A percentile compares a stretch with the other conserved stretches of the same genome.
These are phyloP conservation scores for Ogataea saltuana DNA, from an alignment of 805 yeast genomes.

Conservation along the genomic window DNA sequence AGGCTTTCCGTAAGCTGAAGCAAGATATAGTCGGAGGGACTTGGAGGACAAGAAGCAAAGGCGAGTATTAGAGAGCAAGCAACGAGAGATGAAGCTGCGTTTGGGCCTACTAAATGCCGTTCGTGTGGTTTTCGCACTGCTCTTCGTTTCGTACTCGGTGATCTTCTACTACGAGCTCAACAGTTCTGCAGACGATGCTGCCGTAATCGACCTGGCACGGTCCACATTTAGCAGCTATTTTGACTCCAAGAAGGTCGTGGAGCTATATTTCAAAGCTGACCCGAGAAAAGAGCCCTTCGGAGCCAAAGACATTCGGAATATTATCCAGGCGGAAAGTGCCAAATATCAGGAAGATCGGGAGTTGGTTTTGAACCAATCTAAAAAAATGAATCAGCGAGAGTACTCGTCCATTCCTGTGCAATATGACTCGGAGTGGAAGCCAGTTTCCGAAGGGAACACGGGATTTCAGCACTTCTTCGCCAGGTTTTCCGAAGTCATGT, in stretches of 20 bases:
- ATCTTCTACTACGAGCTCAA: slow-evolving; percentile 10
- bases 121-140: slow-evolving; percentile 1
- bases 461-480: slow-evolving; percentile 8
- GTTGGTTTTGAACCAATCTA: no score
- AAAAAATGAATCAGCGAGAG: no score
- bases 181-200: slow-evolving; percentile 10
- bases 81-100: background rate
- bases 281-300: slow-evolving; percentile 14
- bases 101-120: slow-evolving; percentile 3
- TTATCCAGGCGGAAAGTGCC: slow-evolving; percentile 17
- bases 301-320: slow-evolving; percentile 16
- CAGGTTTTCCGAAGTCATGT: slow-evolving; percentile 15
- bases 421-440: slow-evolving; percentile 5
- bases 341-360: slow-evolving; percentile 15
- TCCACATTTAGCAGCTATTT: slow-evolving; percentile 10
- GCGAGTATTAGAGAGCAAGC: no score
- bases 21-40: no score
- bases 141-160: slow-evolving; percentile 5
- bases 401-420: slow-evolving; percentile 1
- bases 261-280: slow-evolving; percentile 16
- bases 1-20: no score
- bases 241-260: slow-evolving; percentile 9
- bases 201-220: slow-evolving; percentile 6
- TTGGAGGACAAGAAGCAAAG: no score
- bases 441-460: slow-evolving; percentile 4